Base-by-base conservation (phyloP, 2,329 filamentous ascomycete genomes). In the Alternaria consortialis region DNA sequence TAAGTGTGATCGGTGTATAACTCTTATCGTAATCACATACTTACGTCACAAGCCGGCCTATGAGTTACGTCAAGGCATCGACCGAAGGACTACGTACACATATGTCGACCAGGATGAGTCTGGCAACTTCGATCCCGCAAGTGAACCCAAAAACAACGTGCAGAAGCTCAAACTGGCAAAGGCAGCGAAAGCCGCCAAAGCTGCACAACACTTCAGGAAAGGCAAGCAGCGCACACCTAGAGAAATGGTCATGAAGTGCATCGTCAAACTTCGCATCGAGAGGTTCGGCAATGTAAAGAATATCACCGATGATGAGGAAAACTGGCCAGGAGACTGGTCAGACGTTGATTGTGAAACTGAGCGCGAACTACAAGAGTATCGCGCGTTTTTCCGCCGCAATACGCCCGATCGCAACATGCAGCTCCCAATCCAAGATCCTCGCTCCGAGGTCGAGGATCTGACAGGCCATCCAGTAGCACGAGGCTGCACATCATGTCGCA, bases 21-120 rank as follows among this genome's bases (percentile, higher is more conserved):
- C 46, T 7, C 0, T 31, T 9, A 12, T n/a, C 20, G 29, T 53
- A 13, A 9, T 27, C 50, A 15, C 17, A 5, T 48, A 32, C 61
- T 66, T 12, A 65, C 42, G n/a, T 44, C 12, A 17, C 11, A 17
- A 72, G 70, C 57, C 54, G 9, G 48, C 42, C 4, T 75, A 75
- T 34, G 58, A 64, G 2, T 40, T 75, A 4, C 73, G 73, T 13
- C 60, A 67, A 56, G 70, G 71, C 27, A 69, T 72, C 13, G 57
- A 74, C 23, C 57, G 70, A 4, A 63, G 67, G 7, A 61, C 65
- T 12, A 20, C 58, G 0, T 61, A 59, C 20, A 74, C 74, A 1
- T 78, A 76, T 61, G 43, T 80, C 11, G 80, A 82, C 39, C 67
- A 68, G 0, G 79, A 82, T 31, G 54, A 72, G 9, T 78, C 75